Evolutionary conservation across 345 rosid species (phyloP).

Genomic region (Balakata baccata): DNA sequence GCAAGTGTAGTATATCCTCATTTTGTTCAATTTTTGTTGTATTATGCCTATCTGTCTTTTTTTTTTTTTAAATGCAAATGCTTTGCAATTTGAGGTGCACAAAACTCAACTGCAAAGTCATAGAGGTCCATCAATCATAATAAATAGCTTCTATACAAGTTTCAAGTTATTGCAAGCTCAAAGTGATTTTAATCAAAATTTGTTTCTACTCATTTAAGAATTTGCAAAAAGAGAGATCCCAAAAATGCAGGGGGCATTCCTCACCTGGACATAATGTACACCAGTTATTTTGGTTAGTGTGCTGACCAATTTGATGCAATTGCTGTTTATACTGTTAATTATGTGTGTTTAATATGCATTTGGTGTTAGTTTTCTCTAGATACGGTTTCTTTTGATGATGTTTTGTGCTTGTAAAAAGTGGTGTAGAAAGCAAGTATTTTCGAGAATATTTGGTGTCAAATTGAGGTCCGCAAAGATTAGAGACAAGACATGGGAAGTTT

Average conservation of each 20-base stretch:
- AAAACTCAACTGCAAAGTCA: not conserved
- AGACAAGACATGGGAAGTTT: too few relatives aligned
- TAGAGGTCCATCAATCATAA: slow-evolving; percentile 6
- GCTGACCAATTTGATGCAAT: slow-evolving; percentile 78
- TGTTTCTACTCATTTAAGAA: not conserved
- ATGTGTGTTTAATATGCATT: too few relatives aligned
- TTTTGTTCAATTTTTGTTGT: not conserved
- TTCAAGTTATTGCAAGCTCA: not conserved
- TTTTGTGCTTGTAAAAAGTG: too few relatives aligned
- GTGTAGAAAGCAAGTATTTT: too few relatives aligned
- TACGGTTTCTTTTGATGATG: too few relatives aligned
- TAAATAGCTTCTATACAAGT: not conserved
- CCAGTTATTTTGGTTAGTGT: slow-evolving; percentile 83
- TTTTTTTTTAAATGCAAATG: not conserved
- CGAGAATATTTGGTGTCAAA: too few relatives aligned
- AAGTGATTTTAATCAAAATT: not conserved
- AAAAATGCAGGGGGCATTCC: slow-evolving; percentile 3
- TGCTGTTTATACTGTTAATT: too few relatives aligned
- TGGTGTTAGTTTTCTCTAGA: too few relatives aligned
- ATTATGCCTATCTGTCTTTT: not conserved
- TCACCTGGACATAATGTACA: slow-evolving; percentile 95
- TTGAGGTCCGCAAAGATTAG: too few relatives aligned
- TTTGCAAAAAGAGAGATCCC: not conserved
- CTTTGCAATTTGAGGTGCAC: not conserved
- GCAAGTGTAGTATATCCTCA: not conserved